Percentiles rank a stretch among this genome's conserved stretches.
Evolutionary conservation across 2,329 filamentous ascomycete genomes (phyloP).

Genomic region (Pseudogymnoascus sp.): DNA sequence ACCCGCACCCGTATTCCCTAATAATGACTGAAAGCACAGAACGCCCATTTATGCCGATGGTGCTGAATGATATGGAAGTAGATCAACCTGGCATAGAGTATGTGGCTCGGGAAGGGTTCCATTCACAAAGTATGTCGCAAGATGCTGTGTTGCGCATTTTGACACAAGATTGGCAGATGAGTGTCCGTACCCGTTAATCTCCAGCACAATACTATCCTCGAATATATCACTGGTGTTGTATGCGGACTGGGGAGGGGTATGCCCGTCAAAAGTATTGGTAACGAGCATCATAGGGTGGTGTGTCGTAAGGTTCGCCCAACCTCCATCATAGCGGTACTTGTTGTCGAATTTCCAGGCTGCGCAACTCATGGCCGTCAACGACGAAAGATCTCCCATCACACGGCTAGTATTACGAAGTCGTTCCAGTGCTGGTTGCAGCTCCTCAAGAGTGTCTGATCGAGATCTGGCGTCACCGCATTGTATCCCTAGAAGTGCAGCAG

Average conservation of each 20-base stretch:
- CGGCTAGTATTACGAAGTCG: neutral
- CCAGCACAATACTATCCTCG: neutral
- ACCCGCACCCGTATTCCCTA: neutral
- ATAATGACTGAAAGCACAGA: neutral
- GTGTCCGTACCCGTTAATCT: neutral
- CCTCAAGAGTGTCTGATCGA: neutral
- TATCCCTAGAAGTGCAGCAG: neutral
- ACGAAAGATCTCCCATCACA: neutral
- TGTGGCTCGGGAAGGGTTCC: neutral
- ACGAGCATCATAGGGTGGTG: neutral
- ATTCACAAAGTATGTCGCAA: neutral
- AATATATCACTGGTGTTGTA: neutral
- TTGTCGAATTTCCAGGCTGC: neutral
- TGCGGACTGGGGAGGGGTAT: neutral
- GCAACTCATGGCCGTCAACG: neutral
- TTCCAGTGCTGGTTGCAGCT: neutral
- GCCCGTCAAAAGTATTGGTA: neutral
- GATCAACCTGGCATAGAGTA: neutral
- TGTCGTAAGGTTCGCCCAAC: neutral
- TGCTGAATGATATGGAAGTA: neutral
- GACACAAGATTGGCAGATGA: neutral
- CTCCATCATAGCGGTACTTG: neutral
- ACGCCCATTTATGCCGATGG: neutral
- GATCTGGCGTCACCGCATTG: neutral
- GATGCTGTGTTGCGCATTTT: neutral